Conservation (phyloP, 1,139 yeast genomes). For the Debaryomyces singareniensis region DNA sequence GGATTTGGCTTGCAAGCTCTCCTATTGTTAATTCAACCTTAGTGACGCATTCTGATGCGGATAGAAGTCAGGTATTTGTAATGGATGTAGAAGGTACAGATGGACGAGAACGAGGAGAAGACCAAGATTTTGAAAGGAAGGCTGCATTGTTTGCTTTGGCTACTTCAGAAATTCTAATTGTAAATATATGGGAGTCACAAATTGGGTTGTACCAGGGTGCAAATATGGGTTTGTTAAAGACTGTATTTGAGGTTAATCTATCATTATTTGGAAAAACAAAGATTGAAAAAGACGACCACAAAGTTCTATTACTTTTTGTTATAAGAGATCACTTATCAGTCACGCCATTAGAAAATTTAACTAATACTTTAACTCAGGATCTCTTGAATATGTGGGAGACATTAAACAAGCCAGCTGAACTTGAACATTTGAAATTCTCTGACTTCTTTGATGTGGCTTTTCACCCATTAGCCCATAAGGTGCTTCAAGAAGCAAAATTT, state of each 20-base stretch:
- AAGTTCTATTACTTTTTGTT: conserved; percentile 77
- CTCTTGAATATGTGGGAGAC: conserved; percentile 72
- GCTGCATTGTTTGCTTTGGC: conserved; percentile 93
- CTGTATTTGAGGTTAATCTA: conserved; percentile 92
- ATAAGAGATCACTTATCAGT: conserved; percentile 88
- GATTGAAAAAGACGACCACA: conserved; percentile 38
- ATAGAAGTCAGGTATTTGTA: conserved; percentile 53
- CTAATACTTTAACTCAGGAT: conserved; percentile 64
- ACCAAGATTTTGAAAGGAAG: conserved; percentile 94
- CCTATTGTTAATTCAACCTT: conserved; percentile 26
- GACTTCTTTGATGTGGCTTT: conserved; percentile 86
- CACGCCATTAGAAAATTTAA: conserved; percentile 72
- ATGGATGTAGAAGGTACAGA: conserved; percentile 98
- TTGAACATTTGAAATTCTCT: conserved; percentile 44
- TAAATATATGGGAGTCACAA: conserved; percentile 96
- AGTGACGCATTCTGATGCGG: conserved; percentile 11
- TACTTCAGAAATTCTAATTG: conserved; percentile 83
- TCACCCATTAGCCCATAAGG: conserved; percentile 78
- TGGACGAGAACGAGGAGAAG: conserved; percentile 97
- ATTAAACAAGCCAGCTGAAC: conserved; percentile 65
- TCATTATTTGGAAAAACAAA: conserved; percentile 58
- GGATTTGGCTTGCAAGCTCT: conserved; percentile 86
- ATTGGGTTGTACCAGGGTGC: conserved; percentile 97
- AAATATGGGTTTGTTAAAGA: conserved; percentile 88
- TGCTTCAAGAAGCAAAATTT: conserved; percentile 73